Conservation (phyloP, 2,329 filamentous ascomycete species). For the Colletotrichum tropicicola region DNA sequence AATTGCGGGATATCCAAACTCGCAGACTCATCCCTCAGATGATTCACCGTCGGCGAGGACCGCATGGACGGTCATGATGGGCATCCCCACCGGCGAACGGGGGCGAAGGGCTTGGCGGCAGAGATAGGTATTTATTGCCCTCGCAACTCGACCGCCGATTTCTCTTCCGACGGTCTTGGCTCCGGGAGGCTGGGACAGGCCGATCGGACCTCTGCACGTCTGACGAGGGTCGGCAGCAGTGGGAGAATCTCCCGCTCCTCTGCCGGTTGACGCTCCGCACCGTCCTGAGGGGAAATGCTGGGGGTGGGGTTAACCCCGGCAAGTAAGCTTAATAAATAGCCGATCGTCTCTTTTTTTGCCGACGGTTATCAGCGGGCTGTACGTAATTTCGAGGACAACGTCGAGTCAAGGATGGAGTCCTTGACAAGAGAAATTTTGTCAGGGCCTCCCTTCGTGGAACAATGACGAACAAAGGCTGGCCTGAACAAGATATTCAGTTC, state of each 20-base stretch:
- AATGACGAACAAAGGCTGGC: too few species aligned
- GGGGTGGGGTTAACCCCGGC: background rate
- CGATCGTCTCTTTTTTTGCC: slow-evolving; percentile 17
- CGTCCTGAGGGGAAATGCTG: slow-evolving; percentile 1
- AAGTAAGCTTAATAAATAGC: slow-evolving; percentile 17
- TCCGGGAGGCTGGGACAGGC: background rate
- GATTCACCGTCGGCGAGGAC: background rate
- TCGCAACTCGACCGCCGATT: background rate
- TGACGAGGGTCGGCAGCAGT: background rate
- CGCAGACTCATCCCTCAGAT: background rate
- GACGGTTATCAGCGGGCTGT: slow-evolving; percentile 3
- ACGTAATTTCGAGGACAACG: background rate
- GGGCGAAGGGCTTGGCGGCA: background rate
- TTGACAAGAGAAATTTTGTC: background rate
- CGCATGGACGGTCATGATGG: background rate
- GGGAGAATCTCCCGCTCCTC: background rate
- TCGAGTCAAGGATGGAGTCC: background rate
- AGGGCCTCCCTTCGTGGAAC: background rate
- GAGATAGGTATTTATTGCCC: slow-evolving; percentile 15
- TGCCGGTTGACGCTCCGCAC: background rate
- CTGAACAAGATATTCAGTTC: too few species aligned
- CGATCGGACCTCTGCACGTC: background rate
- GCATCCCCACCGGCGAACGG: background rate
- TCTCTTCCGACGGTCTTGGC: slow-evolving; percentile 1
- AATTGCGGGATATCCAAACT: background rate